These are phyloP conservation scores for Fusarium hainanense DNA, from an alignment of 2,329 filamentous ascomycete species.

Conservation along the genomic window DNA sequence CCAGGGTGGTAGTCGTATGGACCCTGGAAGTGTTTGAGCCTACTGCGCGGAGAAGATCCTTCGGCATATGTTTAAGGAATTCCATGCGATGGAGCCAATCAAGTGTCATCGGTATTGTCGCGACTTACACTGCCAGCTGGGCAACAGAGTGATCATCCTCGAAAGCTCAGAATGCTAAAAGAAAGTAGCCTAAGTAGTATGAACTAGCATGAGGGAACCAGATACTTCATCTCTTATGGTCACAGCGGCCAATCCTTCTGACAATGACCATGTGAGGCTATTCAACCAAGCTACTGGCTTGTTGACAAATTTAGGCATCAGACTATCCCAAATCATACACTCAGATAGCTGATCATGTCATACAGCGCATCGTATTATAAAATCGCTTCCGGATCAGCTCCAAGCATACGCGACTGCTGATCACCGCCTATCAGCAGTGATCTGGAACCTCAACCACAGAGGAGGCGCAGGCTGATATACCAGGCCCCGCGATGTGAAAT, in stretches of 20 bases:
- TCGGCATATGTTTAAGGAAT: neutral
- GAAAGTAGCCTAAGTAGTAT: neutral
- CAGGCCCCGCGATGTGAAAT: neutral
- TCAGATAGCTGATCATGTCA: constrained; percentile 3
- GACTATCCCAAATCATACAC: neutral
- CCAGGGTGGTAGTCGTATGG: neutral
- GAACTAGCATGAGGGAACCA: neutral
- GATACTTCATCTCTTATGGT: neutral
- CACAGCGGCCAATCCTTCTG: neutral
- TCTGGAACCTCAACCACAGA: constrained; percentile 61
- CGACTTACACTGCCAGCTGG: neutral
- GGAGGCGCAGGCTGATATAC: constrained; percentile 27
- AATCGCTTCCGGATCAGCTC: constrained; percentile 67
- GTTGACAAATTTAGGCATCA: constrained; percentile 69
- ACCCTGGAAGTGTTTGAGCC: neutral
- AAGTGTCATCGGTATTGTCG: neutral
- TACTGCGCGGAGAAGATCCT: neutral
- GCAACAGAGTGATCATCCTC: neutral
- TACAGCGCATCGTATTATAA: constrained; percentile 74
- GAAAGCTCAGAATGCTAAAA: neutral
- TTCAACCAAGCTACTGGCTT: neutral
- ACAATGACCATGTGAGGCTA: neutral
- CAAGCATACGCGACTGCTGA: constrained; percentile 58
- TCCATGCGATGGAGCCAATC: neutral
- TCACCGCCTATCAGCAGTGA: constrained; percentile 68